Percentiles rank a stretch among this genome's conserved stretches.
phyloP scores from a whole-genome alignment of 768 basidiomycete species.

The Russula earlei region DNA sequence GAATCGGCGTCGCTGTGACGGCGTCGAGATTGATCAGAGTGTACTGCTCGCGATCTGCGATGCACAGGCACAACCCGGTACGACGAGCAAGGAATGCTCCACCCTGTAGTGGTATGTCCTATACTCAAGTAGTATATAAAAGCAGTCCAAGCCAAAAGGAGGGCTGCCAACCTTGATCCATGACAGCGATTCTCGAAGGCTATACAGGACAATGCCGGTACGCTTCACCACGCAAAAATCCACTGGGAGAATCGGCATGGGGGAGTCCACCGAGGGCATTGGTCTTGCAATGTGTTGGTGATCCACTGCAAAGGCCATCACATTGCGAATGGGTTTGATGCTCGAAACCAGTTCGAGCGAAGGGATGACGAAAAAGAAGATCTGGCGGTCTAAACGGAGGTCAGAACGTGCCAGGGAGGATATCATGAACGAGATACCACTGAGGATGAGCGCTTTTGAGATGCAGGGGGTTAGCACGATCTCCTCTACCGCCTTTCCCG shows the following conservation, averaged over 20 bases:
- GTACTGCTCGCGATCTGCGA: constrained; percentile 67
- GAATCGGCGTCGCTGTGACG: constrained; percentile 57
- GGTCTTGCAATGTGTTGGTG: constrained; percentile 55
- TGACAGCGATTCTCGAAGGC: constrained; percentile 51
- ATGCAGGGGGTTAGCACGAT: constrained; percentile 74
- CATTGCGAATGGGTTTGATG: constrained; percentile 75
- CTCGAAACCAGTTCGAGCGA: constrained; percentile 61
- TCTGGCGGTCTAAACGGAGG: constrained; percentile 38
- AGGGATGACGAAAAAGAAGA: constrained; percentile 77
- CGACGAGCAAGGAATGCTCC: constrained; percentile 54
- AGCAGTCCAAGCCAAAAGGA: neutral
- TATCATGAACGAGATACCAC: constrained; percentile 40
- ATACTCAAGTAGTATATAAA: neutral
- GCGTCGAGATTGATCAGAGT: constrained; percentile 71
- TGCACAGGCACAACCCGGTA: constrained; percentile 52
- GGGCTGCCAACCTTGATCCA: constrained; percentile 46
- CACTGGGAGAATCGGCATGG: constrained; percentile 39
- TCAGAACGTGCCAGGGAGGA: constrained; percentile 1
- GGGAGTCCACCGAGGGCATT: constrained; percentile 31
- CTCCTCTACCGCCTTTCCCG: constrained; percentile 65
- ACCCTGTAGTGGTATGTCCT: constrained; percentile 66
- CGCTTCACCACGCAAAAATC: constrained; percentile 72
- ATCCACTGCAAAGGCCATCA: constrained; percentile 75
- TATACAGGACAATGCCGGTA: constrained; percentile 50
- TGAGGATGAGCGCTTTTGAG: constrained; percentile 62